Conservation (phyloP, 2,329 filamentous ascomycete genomes). For the Metarhizium sp. region DNA sequence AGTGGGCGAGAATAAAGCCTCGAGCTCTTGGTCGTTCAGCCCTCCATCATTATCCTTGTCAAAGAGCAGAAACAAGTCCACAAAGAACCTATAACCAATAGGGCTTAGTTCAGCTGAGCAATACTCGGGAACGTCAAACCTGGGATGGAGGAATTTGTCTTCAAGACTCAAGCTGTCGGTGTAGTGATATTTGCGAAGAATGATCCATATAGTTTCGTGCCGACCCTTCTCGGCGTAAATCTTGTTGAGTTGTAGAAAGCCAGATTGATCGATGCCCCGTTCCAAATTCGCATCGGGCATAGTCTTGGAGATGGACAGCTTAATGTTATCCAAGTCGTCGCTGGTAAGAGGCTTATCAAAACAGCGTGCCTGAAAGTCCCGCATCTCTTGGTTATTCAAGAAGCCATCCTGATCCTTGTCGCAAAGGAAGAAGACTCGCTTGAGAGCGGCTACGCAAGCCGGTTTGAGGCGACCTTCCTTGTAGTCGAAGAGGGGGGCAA, state of each 20-base stretch:
- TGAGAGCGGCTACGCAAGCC: conserved; percentile 75
- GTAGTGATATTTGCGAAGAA: conserved; percentile 88
- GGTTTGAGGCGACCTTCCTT: conserved; percentile 87
- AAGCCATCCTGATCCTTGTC: conserved; percentile 95
- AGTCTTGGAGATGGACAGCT: conserved; percentile 67
- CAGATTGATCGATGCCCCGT: conserved; percentile 68
- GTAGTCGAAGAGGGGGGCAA: conserved; percentile 91
- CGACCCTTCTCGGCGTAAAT: conserved; percentile 95
- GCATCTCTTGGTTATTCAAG: conserved; percentile 81
- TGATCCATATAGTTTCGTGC: conserved; percentile 98
- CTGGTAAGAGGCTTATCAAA: conserved; percentile 79
- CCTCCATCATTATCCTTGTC: conserved; percentile 98
- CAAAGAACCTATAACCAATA: conserved; percentile 92
- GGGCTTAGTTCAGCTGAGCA: conserved; percentile 91
- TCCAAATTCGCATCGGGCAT: conserved; percentile 53
- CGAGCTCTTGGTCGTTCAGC: conserved; percentile 75
- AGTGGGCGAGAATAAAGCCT: conserved; percentile 83
- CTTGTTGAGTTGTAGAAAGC: conserved; percentile 87
- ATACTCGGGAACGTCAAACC: conserved; percentile 87
- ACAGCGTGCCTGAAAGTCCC: conserved; percentile 82
- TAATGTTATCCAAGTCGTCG: conserved; percentile 85
- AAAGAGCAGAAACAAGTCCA: conserved; percentile 88
- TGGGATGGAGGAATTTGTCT: conserved; percentile 84
- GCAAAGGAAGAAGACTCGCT: conserved; percentile 87
- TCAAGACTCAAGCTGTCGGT: conserved; percentile 90